Evolutionary conservation across 2,329 filamentous ascomycete genomes (phyloP), one percentile per base, ranked within the genome.

Genomic region (Pseudonectria foliicola): DNA sequence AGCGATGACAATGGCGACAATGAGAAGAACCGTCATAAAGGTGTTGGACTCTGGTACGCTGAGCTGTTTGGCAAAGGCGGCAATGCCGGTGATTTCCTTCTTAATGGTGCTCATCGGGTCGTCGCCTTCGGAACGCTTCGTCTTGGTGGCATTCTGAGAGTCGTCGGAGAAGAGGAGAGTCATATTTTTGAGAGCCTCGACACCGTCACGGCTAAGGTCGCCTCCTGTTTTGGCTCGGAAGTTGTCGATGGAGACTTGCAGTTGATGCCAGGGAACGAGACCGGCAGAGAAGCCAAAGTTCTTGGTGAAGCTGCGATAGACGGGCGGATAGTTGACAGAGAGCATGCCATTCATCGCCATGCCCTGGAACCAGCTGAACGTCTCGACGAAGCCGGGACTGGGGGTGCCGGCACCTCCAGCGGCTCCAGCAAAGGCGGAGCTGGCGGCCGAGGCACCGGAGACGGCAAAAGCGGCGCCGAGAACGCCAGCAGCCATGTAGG

Each of bases 331-430:
- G 50, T 81, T 77, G 50, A 93, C 89, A 40, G 85, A 93, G 58
- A 95, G 72, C 92, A 96, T 96, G 46, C 92, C 89, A 61, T 92
- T 95, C 68, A 92, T 83, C 18, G 92, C 88, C 71, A 96, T 84
- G 32, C 83, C 82, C 62, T 96, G 89, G 61, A 96, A 95, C 77
- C 85, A 93, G 42, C 82, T 80, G 47, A 95, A 74, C 31, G 93
- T 80, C 54, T 95, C 86, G 29, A 72, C 73, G 57, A 96, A 95
- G 34, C 82, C 85, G 16, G 92, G 92, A 49, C 86, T 92, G 27
- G 81, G 68, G 10, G 82, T 70, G 10, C 71, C 69, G 11, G 80
- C 83, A 25, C 69, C 70, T 34, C 66, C 71, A 25, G 63, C 65
- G 10, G 73, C 65, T 13, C 66, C 66, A 30, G 73, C 72, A 29